A percentile compares a stretch with the other conserved stretches of the same genome.
Evolutionary conservation across 768 basidiomycete genomes (phyloP).

Genomic region (Mycena haematopus): DNA sequence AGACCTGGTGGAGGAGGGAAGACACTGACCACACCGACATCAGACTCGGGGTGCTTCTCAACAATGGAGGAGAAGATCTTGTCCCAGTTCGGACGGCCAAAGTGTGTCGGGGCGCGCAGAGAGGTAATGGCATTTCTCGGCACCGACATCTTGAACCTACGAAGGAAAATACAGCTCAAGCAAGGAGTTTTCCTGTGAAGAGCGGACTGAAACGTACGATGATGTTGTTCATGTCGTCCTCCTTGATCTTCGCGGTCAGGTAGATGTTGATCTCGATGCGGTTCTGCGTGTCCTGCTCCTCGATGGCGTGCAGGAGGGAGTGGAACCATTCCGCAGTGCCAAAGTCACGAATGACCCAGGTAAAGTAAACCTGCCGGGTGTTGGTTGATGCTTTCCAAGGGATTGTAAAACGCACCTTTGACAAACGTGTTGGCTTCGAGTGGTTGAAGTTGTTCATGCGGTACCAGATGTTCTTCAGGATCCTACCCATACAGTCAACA

Average conservation of each 20-base stretch:
- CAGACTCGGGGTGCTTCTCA: slow-evolving; percentile 87
- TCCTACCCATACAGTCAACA: slow-evolving; percentile 49
- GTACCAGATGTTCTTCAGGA: slow-evolving; percentile 93
- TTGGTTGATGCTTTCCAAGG: not conserved
- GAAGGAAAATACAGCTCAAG: not conserved
- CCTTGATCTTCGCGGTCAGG: slow-evolving; percentile 90
- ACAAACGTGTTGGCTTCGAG: slow-evolving; percentile 81
- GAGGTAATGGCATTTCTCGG: slow-evolving; percentile 91
- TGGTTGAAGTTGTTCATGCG: slow-evolving; percentile 89
- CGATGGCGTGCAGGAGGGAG: slow-evolving; percentile 90
- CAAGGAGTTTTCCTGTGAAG: not conserved
- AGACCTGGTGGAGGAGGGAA: not conserved
- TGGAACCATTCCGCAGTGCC: slow-evolving; percentile 95
- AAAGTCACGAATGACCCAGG: slow-evolving; percentile 96
- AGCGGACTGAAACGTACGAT: slow-evolving; percentile 53
- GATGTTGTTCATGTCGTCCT: slow-evolving; percentile 95
- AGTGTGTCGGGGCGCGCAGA: slow-evolving; percentile 91
- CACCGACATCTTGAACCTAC: slow-evolving; percentile 88
- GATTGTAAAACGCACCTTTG: slow-evolving; percentile 59
- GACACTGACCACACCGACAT: slow-evolving; percentile 80
- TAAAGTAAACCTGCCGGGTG: slow-evolving; percentile 72
- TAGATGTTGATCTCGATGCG: slow-evolving; percentile 95
- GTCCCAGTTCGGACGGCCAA: slow-evolving; percentile 89
- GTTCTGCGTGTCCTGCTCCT: slow-evolving; percentile 88
- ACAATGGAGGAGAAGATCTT: slow-evolving; percentile 75